Evolutionary conservation across 1,284 basidiomycete species (phyloP), one percentile per base, ranked within the genome.

Genomic region (Dichomitus squalens): DNA sequence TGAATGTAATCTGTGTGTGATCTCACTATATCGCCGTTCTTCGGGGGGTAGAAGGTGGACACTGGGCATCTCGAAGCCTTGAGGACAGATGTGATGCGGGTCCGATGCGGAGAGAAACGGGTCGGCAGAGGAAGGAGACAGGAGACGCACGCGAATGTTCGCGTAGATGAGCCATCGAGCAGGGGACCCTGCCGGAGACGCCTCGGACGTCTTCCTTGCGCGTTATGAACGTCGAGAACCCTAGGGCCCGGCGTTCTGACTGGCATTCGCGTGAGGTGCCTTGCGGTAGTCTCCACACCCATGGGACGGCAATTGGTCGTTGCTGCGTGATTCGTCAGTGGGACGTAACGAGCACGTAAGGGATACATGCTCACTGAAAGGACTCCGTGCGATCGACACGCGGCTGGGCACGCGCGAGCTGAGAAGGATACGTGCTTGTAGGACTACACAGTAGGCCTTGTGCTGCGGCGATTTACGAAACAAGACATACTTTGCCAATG

Each of bases 301-400:
- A 48, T 38, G 60, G 60, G 50, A 39, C 51, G 47, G 48, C 46
- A 23, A 4, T n/a, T 44, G 36, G n/a, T 44, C 38, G 53, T 35
- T 25, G 49, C 8, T 35, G 39, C 21, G 18, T 5, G 47, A 48
- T 9, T 18, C 16, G 53, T 41, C 43, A 58, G 57, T 25, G 23
- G n/a, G 49, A 61, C 60, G 57, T 61, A 61, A 61, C 29, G 25
- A 7, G 16, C 16, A 52, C 23, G 60, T 61, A 57, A 61, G 40
- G 56, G 60, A 61, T 56, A 57, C 33, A 31, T 23, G 25, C 40
- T 23, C 6, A 25, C 40, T 41, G 23, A 2, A 6, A 41, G 21
- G 23, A 23, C 25, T 16, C 12, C 40, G 20, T 16, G 23, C 40
- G 23, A 25, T 16, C 1, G 7, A 25, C 40, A 41, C 25, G 40